Evolutionary conservation across 176 grass and related monocot species (phyloP), one percentile per base, ranked within the genome.

Genomic region (Oropetium thomaeum): DNA sequence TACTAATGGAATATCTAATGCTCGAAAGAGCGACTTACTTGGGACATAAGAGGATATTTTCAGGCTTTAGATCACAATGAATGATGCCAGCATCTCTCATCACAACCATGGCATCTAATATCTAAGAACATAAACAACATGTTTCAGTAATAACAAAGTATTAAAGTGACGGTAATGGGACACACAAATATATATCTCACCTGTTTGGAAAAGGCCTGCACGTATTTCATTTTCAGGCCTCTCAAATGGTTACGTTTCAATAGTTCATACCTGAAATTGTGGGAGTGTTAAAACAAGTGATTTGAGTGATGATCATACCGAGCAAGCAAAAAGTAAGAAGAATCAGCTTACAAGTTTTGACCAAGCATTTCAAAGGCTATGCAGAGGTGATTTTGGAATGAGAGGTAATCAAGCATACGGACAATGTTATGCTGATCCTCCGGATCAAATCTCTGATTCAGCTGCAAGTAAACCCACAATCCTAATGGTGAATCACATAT

Each of bases 311-410:
- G 13, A 37, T 55, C 4, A 10, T 70, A 30, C 22, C 32, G 22
- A 37, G 4, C 8, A 67, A 62, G 59, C 73, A 42, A 12, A 43
- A 58, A 32, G 20, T 20, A 76, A n/a, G 31, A 64, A 48, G 16
- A 63, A 53, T 54, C 32, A 80, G 29, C 96, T 92, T 88, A 99
- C 96, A 99, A 42, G 75, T 99, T 99, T 84, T 88, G 80, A 71
- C 96, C 96, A 48, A 99, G 92, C 89, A 99, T 92, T 91, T 99
- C 96, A 74, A 99, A 99, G 19, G 89, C 87, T 84, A 99, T 99
- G 58, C 96, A 96, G 69, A 99, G 74, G 77, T 99, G 96, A 78
- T 84, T 86, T 77, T 99, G 81, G 76, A 83, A 92, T 32, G 79
- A 64, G 44, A 99, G 85, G 87, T 82, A 92, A 77, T 99, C 96